Conservation (phyloP, 2,329 filamentous ascomycete species). For the Fusarium palustre region DNA sequence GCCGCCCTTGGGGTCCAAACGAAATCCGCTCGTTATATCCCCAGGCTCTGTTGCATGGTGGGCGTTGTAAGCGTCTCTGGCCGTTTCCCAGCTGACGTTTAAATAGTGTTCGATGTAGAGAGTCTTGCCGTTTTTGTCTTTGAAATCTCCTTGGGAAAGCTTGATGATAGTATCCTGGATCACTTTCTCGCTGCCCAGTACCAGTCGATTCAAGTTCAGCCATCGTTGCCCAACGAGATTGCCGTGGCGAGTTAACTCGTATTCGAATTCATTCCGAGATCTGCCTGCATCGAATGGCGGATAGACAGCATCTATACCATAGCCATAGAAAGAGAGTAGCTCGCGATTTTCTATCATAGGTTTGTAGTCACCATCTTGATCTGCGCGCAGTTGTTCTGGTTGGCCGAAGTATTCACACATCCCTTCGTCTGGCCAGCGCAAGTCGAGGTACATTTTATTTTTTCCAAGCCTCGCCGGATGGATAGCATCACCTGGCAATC, state of each 20-base stretch:
- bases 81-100: slow-evolving; percentile 14
- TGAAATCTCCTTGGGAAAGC: slow-evolving; percentile 2
- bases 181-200: slow-evolving; percentile 19
- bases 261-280: not conserved
- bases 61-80: slow-evolving; percentile 26
- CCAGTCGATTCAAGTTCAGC: slow-evolving; percentile 4
- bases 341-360: not conserved
- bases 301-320: slow-evolving; percentile 24
- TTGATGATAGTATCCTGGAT: slow-evolving; percentile 27
- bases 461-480: slow-evolving; percentile 12
- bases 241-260: not conserved
- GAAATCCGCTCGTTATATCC: slow-evolving; percentile 24
- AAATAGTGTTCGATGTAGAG: slow-evolving; percentile 18
- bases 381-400: not conserved
- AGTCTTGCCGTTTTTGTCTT: not conserved
- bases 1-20: slow-evolving; percentile 17
- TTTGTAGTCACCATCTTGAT: not conserved
- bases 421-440: not conserved
- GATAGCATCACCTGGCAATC: not conserved
- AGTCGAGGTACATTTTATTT: not conserved
- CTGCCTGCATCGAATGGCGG: slow-evolving; percentile 31
- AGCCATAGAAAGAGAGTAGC: not conserved
- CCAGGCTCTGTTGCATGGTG: not conserved
- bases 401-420: not conserved
- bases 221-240: slow-evolving; percentile 9